phyloP scores from a whole-genome alignment of 352 stramenopile species.

The Phytopythium helicoides region DNA sequence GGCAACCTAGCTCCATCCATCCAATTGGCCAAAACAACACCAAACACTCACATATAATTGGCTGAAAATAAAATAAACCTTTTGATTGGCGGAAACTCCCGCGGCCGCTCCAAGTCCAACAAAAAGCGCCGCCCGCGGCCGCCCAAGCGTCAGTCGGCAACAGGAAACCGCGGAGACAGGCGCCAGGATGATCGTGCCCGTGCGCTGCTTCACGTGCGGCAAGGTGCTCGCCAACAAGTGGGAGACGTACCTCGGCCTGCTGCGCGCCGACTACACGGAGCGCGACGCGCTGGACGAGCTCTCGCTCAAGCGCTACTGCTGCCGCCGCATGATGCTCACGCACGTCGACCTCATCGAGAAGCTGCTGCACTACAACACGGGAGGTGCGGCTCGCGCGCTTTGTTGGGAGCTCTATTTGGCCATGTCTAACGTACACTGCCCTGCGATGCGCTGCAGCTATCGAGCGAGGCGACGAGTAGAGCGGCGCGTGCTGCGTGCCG shows the following conservation, averaged over 20 bases:
- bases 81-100: no score
- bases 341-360: constrained; percentile 99
- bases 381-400: constrained; percentile 41
- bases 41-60: no score
- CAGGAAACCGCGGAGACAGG: neutral
- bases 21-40: no score
- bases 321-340: constrained; percentile 98
- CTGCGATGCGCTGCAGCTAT: no score
- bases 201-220: constrained; percentile 99
- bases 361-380: constrained; percentile 99
- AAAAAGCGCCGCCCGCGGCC: neutral
- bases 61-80: no score
- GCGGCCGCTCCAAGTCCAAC: no score
- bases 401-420: no score
- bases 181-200: constrained; percentile 96
- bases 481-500: no score
- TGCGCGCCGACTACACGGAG: constrained; percentile 97
- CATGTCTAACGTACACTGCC: no score
- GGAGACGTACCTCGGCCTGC: constrained; percentile 97
- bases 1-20: no score
- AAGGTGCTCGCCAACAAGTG: constrained; percentile 99
- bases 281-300: constrained; percentile 98
- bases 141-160: neutral
- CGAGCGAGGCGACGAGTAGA: constrained; percentile 73
- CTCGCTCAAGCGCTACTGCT: constrained; percentile 99